A percentile compares a stretch with the other conserved stretches of the same genome.
These are phyloP conservation scores for Pseudomonodictys pantanalensis DNA, from an alignment of 495 filamentous ascomycete species.

Conservation along the genomic window DNA sequence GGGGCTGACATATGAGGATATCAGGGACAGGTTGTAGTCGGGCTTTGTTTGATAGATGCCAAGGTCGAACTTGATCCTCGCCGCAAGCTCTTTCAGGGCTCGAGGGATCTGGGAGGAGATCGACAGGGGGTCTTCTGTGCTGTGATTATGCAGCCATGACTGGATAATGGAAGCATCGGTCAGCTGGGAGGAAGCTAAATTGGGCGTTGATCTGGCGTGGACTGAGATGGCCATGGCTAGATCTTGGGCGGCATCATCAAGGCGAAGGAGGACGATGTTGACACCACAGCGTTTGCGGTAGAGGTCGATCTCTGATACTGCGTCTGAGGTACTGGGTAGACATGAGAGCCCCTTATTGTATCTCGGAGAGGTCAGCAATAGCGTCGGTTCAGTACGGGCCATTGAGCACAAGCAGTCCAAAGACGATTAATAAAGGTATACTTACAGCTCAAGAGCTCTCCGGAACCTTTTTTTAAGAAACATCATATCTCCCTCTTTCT, in stretches of 20 bases:
- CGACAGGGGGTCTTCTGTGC: constrained; percentile 6
- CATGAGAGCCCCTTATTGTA: constrained; percentile 18
- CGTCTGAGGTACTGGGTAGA: not conserved
- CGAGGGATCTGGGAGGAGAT: constrained; percentile 5
- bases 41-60: constrained; percentile 12
- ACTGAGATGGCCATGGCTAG: constrained; percentile 12
- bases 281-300: constrained; percentile 25
- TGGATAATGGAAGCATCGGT: not conserved
- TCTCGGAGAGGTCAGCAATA: not conserved
- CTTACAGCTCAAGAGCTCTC: constrained; percentile 21
- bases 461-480: constrained; percentile 27
- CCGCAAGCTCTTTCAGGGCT: constrained; percentile 10
- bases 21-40: constrained; percentile 18
- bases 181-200: not conserved
- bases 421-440: no score
- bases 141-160: constrained; percentile 16
- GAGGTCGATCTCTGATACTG: constrained; percentile 2
- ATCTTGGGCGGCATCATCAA: constrained; percentile 20
- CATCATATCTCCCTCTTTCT: constrained; percentile 31
- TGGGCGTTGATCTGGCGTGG: not conserved
- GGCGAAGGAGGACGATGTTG: constrained; percentile 27
- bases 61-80: constrained; percentile 26
- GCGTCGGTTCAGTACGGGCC: not conserved
- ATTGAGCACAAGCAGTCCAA: no score
- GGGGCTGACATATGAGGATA: constrained; percentile 28